Conservation (phyloP, 75 land plant genomes). For the Gnetum montanum region DNA sequence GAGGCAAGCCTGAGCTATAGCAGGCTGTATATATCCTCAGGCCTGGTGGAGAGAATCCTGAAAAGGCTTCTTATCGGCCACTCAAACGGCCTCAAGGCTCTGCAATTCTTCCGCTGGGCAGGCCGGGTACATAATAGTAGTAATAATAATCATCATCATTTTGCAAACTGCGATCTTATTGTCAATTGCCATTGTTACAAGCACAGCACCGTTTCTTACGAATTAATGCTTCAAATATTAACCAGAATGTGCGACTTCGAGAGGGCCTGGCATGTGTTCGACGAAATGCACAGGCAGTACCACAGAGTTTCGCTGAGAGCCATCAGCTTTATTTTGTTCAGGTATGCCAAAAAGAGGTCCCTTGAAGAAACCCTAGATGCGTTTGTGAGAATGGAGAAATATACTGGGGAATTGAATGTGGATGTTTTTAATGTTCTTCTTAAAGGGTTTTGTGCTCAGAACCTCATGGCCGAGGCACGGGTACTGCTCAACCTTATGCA, state of each 20-base stretch:
- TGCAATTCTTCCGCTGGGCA: slow-evolving; percentile 30
- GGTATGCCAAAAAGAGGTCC: slow-evolving; percentile 16
- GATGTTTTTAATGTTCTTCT: slow-evolving; percentile 43
- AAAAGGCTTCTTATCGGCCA: slow-evolving; percentile 37
- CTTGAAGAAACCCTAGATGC: slow-evolving; percentile 40
- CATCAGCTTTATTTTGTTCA: slow-evolving; percentile 35
- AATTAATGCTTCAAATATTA: slow-evolving; percentile 37
- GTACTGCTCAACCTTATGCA: slow-evolving; percentile 33
- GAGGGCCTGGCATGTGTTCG: slow-evolving; percentile 27
- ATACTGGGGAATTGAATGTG: slow-evolving; percentile 20
- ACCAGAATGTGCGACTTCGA: slow-evolving; percentile 30
- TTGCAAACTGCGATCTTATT: background rate
- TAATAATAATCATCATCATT: no score
- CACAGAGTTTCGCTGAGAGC: slow-evolving; percentile 29
- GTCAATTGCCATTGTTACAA: no score
- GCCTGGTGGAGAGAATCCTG: slow-evolving; percentile 33
- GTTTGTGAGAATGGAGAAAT: slow-evolving; percentile 32
- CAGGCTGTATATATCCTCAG: slow-evolving; percentile 5
- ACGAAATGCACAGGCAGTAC: slow-evolving; percentile 3
- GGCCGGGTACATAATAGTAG: no score
- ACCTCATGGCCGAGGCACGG: slow-evolving; percentile 39
- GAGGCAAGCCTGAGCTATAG: slow-evolving; percentile 13
- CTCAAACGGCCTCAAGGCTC: slow-evolving; percentile 32
- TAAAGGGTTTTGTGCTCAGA: slow-evolving; percentile 35
- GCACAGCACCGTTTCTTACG: slow-evolving; percentile 18